Base-by-base conservation (phyloP, 1,139 yeast species). In the Saccharomycopsis hybrid region DNA sequence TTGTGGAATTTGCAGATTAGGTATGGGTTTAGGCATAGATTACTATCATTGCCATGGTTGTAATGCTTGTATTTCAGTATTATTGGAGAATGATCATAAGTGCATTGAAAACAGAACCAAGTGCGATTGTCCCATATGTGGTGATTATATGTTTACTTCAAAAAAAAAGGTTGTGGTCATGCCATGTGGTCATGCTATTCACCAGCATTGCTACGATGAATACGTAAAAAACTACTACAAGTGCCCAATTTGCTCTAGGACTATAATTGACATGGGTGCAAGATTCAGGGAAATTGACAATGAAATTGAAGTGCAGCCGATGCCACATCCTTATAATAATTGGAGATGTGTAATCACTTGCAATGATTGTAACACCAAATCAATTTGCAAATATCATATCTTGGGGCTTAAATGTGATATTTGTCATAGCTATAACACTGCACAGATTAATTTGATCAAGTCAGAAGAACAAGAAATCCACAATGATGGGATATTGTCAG, bases 131-230 rank as follows among this genome's bases (percentile, higher is more conserved):
- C 95, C 96, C 1, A 87, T 89, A 37, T 89, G 97, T 66, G 88
- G 85, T 54, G 97, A 89, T 59, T 89, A 83, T 63, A 78, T 89
- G 77, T 90, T 90, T 63, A 85, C 89, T 4, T 83, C 94, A n/a
- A 80, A 85, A 3, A 77, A 74, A 59, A 84, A 89, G 31, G 95
- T 89, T 40, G 95, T 88, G 18, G 88, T 89, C 64, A 88, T 90
- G 96, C 77, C 79, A 47, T 90, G 97, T 66, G 97, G 97, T 3
- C 97, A 90, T 66, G 87, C 95, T 46, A 89, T 90, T 55, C 97
- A 90, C 66, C 89, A 88, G 62, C 64, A 67, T 35, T 90, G 97
- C 63, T 89, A 82, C 62, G 82, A 82, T 54, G 92, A 86, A 58
- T 80, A 85, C 63, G 78, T 88, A 24, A 76, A 80, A 57, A 88